Percentiles rank a stretch among this genome's conserved stretches.
Evolutionary conservation across 2,329 filamentous ascomycete genomes (phyloP).

Genomic region (Fusarium sp.): DNA sequence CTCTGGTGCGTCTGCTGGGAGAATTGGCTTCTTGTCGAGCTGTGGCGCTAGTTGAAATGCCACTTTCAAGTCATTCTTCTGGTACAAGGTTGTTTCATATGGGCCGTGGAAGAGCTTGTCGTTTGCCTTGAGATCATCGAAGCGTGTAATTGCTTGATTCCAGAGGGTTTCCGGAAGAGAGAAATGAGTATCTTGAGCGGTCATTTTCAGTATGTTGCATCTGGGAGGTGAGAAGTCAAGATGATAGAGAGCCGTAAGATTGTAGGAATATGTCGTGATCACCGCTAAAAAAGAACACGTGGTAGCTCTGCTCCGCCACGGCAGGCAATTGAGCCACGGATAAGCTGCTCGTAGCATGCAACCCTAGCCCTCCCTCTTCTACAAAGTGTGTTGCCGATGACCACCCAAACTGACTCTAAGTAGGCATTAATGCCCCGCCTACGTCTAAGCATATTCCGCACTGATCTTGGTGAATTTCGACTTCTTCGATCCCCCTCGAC

Average conservation of each 20-base stretch:
- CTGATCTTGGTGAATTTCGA: neutral
- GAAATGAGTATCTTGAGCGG: neutral
- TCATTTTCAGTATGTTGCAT: neutral
- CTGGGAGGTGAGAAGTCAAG: neutral
- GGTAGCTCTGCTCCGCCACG: neutral
- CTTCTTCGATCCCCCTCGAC: neutral
- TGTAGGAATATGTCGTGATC: neutral
- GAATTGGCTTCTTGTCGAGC: neutral
- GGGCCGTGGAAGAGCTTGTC: neutral
- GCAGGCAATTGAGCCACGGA: neutral
- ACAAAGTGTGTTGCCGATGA: neutral
- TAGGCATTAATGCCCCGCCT: neutral
- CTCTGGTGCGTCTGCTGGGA: neutral
- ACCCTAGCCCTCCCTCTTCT: neutral
- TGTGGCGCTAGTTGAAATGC: neutral
- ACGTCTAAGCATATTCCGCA: neutral
- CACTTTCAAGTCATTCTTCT: neutral
- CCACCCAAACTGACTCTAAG: neutral
- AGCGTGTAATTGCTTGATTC: neutral
- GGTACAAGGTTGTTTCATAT: neutral
- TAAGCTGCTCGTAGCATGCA: neutral
- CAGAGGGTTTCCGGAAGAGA: neutral
- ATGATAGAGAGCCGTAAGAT: neutral
- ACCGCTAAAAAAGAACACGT: neutral
- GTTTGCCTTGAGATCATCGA: neutral